Percentiles rank a stretch among this genome's conserved stretches.
These are phyloP conservation scores for Chrysophaeum taylorii DNA, from an alignment of 352 stramenopile genomes.

Conservation along the genomic window DNA sequence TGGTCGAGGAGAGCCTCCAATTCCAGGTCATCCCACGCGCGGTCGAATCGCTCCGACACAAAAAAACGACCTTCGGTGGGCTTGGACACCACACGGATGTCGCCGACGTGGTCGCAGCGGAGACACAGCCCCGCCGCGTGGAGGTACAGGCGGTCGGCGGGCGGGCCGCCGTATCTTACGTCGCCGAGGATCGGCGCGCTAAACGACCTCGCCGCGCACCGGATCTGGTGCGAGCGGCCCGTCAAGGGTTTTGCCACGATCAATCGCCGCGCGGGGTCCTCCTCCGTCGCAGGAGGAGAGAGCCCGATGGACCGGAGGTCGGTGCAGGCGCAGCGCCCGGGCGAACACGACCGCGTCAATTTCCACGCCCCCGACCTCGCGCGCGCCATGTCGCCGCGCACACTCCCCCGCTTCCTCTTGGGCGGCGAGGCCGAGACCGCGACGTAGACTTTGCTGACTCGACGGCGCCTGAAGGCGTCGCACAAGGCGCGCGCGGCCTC, in stretches of 20 bases:
- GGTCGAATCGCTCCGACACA: too few species aligned
- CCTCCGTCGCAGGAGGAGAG: neutral
- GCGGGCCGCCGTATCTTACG: slow-evolving; percentile 33
- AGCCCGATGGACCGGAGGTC: slow-evolving; percentile 18
- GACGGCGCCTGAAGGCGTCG: slow-evolving; percentile 28
- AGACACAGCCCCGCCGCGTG: neutral
- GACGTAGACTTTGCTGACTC: slow-evolving; percentile 44
- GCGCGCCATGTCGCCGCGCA: slow-evolving; percentile 40
- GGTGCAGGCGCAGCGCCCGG: slow-evolving; percentile 14
- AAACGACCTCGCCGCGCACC: slow-evolving; percentile 45
- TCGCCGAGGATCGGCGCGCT: slow-evolving; percentile 45
- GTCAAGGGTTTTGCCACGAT: slow-evolving; percentile 47
- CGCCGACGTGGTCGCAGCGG: too few species aligned
- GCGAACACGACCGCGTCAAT: slow-evolving; percentile 40
- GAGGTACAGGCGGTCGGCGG: neutral
- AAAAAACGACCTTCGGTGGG: too few species aligned
- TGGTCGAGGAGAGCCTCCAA: too few species aligned
- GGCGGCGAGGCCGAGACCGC: slow-evolving; percentile 40
- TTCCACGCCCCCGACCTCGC: slow-evolving; percentile 42
- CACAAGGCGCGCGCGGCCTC: slow-evolving; percentile 32
- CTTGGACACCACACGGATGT: too few species aligned
- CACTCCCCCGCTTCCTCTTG: slow-evolving; percentile 44
- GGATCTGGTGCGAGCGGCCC: slow-evolving; percentile 49
- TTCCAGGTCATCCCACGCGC: too few species aligned
- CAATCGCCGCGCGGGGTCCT: slow-evolving; percentile 23